Evolutionary conservation across 441 rosid species (phyloP), one percentile per base, ranked within the genome.

Genomic region (Isatis lusitanica): DNA sequence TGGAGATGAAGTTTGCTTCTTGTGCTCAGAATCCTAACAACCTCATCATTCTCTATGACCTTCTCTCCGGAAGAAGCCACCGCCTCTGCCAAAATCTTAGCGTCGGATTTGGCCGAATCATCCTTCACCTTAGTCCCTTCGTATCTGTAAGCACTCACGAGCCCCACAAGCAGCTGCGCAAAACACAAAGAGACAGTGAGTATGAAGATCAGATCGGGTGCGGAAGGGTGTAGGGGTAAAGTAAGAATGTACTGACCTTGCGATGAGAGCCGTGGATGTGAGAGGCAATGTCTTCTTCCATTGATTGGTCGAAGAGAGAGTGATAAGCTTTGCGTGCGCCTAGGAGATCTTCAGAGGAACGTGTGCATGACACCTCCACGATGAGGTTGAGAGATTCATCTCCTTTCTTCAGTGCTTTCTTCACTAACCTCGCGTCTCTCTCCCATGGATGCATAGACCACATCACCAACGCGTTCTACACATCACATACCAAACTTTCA

Each of bases 381-480:
- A 90, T 86, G 58, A 85, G 73, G 48, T 78, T 81, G 63, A 87
- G 87, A 4, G 82, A 67, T 15, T 82, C 73, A 13, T 87, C 79
- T 7, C 90, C 92, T 63, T 87, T 84, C 33, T 15, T 75, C 68
- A 92, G 73, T 7, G 97, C 86, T 57, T 90, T 86, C 68, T 85
- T 82, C 51, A 89, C 31, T 77, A 89, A 71, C 40, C 98, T 91
- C 0, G 97, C 98, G 68, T 91, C 98, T 75, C 97, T 87, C 81
- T 94, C 97, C 97, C 98, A 92, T 11, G 95, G 95, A 75, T 94
- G 97, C 97, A 83, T 85, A 8, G 91, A 75, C 91, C 91, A 85
- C 44, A 89, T 81, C 51, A 90, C 85, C 50, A 90, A 67, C 15
- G 94, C 93, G 48, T 86, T 85, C 98, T 94, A 47, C 39, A 70